Percentiles rank a stretch among this genome's conserved stretches.
These are phyloP conservation scores for Penicillium sumatraense DNA, from an alignment of 2,329 filamentous ascomycete species.

Conservation along the genomic window DNA sequence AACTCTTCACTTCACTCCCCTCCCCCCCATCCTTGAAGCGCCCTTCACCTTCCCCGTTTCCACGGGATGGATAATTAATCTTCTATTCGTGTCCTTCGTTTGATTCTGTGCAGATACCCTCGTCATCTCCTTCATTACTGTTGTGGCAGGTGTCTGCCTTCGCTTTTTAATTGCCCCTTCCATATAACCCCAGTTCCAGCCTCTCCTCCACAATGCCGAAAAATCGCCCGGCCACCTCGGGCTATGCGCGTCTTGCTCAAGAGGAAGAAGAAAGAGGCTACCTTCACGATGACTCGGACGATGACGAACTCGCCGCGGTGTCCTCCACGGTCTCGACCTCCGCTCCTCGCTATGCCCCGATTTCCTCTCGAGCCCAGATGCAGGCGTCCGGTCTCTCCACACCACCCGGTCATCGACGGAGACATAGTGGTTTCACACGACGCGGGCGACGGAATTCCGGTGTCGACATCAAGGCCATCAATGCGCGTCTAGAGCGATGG, in stretches of 20 bases:
- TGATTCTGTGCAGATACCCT: background rate
- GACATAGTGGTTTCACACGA: constrained; percentile 53
- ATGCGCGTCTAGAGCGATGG: constrained; percentile 92
- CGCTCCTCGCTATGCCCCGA: constrained; percentile 66
- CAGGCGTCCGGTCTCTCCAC: constrained; percentile 48
- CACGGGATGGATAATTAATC: constrained; percentile 21
- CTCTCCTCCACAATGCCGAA: constrained; percentile 63
- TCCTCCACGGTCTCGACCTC: constrained; percentile 60
- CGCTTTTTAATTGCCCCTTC: constrained; percentile 6
- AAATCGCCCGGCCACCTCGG: constrained; percentile 72
- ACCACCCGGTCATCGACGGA: constrained; percentile 49
- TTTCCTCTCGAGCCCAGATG: constrained; percentile 56
- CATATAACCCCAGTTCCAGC: constrained; percentile 22
- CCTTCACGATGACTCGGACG: constrained; percentile 69
- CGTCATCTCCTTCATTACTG: background rate
- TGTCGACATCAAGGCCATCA: constrained; percentile 97
- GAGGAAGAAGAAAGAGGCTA: constrained; percentile 64
- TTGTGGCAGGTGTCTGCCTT: constrained; percentile 1
- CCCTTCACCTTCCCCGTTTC: background rate
- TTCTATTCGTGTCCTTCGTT: constrained; percentile 19
- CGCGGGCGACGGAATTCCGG: constrained; percentile 75
- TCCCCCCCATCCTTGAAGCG: constrained; percentile 10
- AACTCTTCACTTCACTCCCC: no score
- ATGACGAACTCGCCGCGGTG: constrained; percentile 62
- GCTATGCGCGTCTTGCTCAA: constrained; percentile 83